A percentile compares a stretch with the other conserved stretches of the same genome.
Evolutionary conservation across 345 rosid genomes (phyloP).

Genomic region (Cardamine occulta): DNA sequence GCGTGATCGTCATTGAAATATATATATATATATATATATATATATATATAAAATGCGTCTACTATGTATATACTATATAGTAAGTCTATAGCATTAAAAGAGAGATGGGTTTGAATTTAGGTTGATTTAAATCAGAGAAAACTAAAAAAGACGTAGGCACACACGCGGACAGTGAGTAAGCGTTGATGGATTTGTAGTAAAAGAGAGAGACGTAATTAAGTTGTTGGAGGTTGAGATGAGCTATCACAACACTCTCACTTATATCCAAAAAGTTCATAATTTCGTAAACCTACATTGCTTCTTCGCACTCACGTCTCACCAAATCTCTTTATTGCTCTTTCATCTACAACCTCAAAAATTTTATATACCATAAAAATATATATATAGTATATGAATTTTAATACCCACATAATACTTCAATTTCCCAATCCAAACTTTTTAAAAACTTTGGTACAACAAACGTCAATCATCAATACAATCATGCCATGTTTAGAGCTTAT

Average conservation of each 20-base stretch:
- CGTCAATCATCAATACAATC: slow-evolving; percentile 7
- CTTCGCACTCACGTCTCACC: slow-evolving; percentile 26
- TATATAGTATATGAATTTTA: background rate
- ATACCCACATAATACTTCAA: background rate
- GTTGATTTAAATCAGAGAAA: background rate
- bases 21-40: background rate
- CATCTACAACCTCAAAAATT: slow-evolving; percentile 19
- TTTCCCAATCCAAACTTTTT: background rate
- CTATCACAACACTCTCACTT: slow-evolving; percentile 40
- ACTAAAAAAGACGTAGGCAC: slow-evolving; percentile 12
- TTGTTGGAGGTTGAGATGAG: slow-evolving; percentile 43
- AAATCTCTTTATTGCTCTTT: slow-evolving; percentile 37
- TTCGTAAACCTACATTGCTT: slow-evolving; percentile 25
- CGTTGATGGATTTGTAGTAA: slow-evolving; percentile 32
- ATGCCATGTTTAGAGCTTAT: slow-evolving; percentile 16
- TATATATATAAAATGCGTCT: background rate
- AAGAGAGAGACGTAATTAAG: slow-evolving; percentile 26
- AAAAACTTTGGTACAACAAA: background rate
- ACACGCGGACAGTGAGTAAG: slow-evolving; percentile 34
- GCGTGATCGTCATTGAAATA: slow-evolving; percentile 1
- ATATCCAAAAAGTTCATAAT: slow-evolving; percentile 21
- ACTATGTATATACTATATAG: background rate
- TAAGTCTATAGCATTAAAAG: background rate
- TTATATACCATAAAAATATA: background rate
- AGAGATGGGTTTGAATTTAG: background rate